These are phyloP conservation scores for Podila minutissima DNA, from an alignment of 192 early-diverging fungal genomes.

Conservation along the genomic window DNA sequence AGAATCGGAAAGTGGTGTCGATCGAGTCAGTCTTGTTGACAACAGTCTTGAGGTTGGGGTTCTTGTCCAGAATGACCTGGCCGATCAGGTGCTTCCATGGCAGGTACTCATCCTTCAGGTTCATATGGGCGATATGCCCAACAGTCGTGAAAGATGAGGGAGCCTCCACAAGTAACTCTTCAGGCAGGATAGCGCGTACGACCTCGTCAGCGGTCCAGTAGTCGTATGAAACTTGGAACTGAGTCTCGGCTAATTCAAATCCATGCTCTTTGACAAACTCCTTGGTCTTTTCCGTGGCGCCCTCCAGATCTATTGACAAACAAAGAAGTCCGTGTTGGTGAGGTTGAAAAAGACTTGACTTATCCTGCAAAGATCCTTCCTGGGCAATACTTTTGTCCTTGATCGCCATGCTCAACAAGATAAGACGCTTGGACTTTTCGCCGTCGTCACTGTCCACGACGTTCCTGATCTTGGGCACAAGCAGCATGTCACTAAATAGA, in stretches of 20 bases:
- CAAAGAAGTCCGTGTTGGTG: background rate
- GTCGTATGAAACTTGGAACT: constrained; percentile 79
- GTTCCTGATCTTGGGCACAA: constrained; percentile 71
- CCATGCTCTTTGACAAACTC: constrained; percentile 60
- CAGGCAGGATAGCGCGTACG: constrained; percentile 88
- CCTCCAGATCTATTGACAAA: constrained; percentile 44
- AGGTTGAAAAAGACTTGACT: background rate
- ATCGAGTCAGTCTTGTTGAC: constrained; percentile 98
- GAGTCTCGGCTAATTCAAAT: constrained; percentile 62
- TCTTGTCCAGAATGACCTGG: constrained; percentile 97
- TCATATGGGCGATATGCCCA: constrained; percentile 98
- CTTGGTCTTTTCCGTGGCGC: constrained; percentile 59
- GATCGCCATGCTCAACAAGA: constrained; percentile 60
- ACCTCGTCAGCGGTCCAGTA: constrained; percentile 95
- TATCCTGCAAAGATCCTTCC: background rate
- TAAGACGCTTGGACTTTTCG: constrained; percentile 58
- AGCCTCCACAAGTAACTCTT: constrained; percentile 72
- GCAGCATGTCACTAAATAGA: constrained; percentile 62
- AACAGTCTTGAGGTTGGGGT: constrained; percentile 84
- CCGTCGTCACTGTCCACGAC: constrained; percentile 66
- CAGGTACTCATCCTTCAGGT: constrained; percentile 88
- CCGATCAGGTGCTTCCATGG: constrained; percentile 95
- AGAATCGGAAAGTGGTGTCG: constrained; percentile 95
- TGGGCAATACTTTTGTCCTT: constrained; percentile 30
- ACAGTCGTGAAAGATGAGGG: constrained; percentile 88